Base-by-base conservation (phyloP, 371 early-diverging fungal genomes). In the Mucor lusitanicus region DNA sequence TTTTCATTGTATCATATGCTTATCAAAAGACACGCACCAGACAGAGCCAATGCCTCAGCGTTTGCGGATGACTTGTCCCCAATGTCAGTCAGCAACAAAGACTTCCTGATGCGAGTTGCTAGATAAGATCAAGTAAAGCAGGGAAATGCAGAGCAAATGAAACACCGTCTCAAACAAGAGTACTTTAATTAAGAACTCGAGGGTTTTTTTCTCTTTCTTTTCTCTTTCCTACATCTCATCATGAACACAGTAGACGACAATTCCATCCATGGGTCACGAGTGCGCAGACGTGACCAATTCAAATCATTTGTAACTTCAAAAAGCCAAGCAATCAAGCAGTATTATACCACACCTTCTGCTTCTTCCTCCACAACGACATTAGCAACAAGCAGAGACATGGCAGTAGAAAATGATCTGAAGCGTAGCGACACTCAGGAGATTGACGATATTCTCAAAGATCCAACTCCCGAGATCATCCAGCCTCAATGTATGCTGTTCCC, bases 401-500 rank as follows among this genome's bases (percentile, higher is more conserved):
- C 37, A 37, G 50, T 46, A 17, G 46, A 50, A 13, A 61, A 15
- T 15, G 48, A 60, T 54, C 37, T 69, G 6, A 50, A 63, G 27
- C 63, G 72, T 33, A 61, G 68, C 37, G 68, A 72, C 21, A 60
- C 73, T 37, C 39, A 75, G 50, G 53, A 70, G 37, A 63, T 78
- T 33, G 62, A 75, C 27, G 74, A 72, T 6, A 66, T 76, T 40
- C 44, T 74, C 21, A 53, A 60, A 35, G 63, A 48, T 35, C 19
- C 54, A 13, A 33, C 61, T 21, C 64, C 66, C 17, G 77, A 77
- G 28, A 57, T 50, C 8, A 59, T 70, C 15, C 75, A 77, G 13
- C 72, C 77, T 6, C 76, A 82, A 23, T 82, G 82, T 37, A 72
- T 82, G 62, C 37, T 82, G 0, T 79, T 79, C 46, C 82, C 82